Evolutionary conservation across 495 filamentous ascomycete genomes (phyloP).

Genomic region (Penicillium lagena): DNA sequence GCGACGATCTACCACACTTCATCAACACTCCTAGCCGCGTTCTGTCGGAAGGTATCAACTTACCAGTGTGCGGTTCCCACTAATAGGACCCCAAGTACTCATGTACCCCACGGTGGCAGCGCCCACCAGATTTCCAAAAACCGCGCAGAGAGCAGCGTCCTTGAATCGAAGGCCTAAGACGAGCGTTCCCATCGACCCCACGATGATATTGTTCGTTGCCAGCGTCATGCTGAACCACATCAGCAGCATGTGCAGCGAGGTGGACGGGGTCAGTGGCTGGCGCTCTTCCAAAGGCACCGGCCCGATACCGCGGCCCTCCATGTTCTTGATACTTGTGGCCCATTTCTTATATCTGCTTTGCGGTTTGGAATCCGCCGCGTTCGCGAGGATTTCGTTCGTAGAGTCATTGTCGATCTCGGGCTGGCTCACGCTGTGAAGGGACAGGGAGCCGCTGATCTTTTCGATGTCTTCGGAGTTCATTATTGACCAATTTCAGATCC

Average conservation of each 20-base stretch:
- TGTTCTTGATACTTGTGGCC: constrained; percentile 36
- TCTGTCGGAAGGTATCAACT: constrained; percentile 1
- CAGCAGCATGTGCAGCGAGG: constrained; percentile 53
- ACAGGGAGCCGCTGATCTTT: constrained; percentile 12
- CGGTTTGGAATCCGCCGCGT: constrained; percentile 1
- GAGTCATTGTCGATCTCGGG: constrained; percentile 14
- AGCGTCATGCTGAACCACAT: constrained; percentile 73
- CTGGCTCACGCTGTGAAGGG: constrained; percentile 8
- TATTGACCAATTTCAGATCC: no score
- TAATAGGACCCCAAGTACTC: constrained; percentile 64
- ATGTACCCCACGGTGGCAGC: constrained; percentile 59
- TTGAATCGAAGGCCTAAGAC: constrained; percentile 58
- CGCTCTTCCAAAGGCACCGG: constrained; percentile 54
- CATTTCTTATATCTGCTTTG: constrained; percentile 21
- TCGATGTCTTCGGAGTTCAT: constrained; percentile 17
- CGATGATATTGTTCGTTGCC: constrained; percentile 63
- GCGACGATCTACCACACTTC: constrained; percentile 47
- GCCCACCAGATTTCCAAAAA: constrained; percentile 58
- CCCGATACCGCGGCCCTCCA: constrained; percentile 65
- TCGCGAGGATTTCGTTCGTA: constrained; percentile 9
- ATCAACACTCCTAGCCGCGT: constrained; percentile 2
- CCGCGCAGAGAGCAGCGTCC: constrained; percentile 58
- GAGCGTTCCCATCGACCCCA: constrained; percentile 62
- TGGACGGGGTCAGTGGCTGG: constrained; percentile 21
- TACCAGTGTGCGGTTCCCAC: constrained; percentile 68